phyloP scores from a whole-genome alignment of 2,329 filamentous ascomycete genomes.

The Aspergillus pseudoterreus region DNA sequence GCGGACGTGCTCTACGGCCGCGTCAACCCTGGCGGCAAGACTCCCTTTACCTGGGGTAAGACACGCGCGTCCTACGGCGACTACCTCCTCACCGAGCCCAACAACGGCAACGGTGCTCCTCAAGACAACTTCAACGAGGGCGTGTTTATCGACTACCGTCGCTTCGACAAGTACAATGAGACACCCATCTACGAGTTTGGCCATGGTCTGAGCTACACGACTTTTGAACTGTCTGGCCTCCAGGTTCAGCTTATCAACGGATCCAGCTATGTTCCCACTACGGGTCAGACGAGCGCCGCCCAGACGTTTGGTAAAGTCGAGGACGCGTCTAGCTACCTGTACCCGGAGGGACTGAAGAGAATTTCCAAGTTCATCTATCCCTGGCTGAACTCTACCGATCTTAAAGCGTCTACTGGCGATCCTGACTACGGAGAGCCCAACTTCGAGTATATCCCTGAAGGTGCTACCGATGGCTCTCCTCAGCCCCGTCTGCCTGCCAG shows the following conservation, averaged over 20 bases:
- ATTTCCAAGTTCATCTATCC: slow-evolving; percentile 60
- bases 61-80: slow-evolving; percentile 53
- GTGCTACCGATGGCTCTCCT: slow-evolving; percentile 50
- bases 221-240: slow-evolving; percentile 58
- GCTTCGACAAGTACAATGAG: slow-evolving; percentile 53
- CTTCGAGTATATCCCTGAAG: slow-evolving; percentile 49
- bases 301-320: slow-evolving; percentile 50
- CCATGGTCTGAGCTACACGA: slow-evolving; percentile 61
- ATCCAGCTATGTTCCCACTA: slow-evolving; percentile 50
- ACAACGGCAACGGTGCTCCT: slow-evolving; percentile 54
- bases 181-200: slow-evolving; percentile 61
- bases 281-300: slow-evolving; percentile 52
- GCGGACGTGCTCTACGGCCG: slow-evolving; percentile 70
- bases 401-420: slow-evolving; percentile 50
- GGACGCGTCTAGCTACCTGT: slow-evolving; percentile 51
- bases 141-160: slow-evolving; percentile 55
- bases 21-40: slow-evolving; percentile 60
- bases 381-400: slow-evolving; percentile 59
- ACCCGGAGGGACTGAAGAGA: slow-evolving; percentile 50
- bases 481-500: slow-evolving; percentile 57
- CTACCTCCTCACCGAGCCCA: slow-evolving; percentile 55
- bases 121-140: slow-evolving; percentile 61
- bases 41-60: slow-evolving; percentile 59
- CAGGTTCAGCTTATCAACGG: slow-evolving; percentile 44
- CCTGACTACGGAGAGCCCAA: slow-evolving; percentile 52